phyloP scores from a whole-genome alignment of 768 basidiomycete species.

The Podaxis pistillaris region DNA sequence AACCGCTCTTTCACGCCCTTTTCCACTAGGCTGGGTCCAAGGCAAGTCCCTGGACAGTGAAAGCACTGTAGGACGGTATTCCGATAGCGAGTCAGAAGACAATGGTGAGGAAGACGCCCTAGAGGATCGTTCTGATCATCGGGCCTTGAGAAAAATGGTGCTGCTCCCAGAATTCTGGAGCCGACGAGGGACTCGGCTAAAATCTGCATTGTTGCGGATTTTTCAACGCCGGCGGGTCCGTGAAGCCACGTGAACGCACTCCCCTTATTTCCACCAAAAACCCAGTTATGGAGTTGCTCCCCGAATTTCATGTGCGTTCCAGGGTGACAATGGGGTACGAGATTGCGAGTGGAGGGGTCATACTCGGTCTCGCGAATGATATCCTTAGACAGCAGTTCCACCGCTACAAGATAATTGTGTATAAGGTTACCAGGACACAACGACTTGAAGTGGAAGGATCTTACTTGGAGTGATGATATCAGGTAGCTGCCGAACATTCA shows the following conservation, averaged over 20 bases:
- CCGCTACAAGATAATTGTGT: no score
- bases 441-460: no score
- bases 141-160: neutral
- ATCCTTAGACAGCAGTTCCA: no score
- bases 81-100: neutral
- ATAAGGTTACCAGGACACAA: no score
- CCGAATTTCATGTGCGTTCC: neutral
- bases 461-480: no score
- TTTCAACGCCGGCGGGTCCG: neutral
- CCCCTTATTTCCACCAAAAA: neutral
- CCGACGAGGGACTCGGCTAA: neutral
- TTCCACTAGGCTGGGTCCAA: neutral
- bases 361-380: no score
- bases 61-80: neutral
- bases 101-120: neutral
- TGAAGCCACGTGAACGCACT: neutral
- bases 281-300: neutral
- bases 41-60: neutral
- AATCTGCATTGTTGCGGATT: neutral
- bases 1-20: neutral
- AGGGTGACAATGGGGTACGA: neutral
- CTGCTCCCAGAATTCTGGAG: neutral
- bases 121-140: neutral
- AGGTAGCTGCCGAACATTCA: no score
- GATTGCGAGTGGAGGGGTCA: neutral